Conservation (phyloP, 2,329 filamentous ascomycete genomes). For the Corynespora cassiicola region DNA sequence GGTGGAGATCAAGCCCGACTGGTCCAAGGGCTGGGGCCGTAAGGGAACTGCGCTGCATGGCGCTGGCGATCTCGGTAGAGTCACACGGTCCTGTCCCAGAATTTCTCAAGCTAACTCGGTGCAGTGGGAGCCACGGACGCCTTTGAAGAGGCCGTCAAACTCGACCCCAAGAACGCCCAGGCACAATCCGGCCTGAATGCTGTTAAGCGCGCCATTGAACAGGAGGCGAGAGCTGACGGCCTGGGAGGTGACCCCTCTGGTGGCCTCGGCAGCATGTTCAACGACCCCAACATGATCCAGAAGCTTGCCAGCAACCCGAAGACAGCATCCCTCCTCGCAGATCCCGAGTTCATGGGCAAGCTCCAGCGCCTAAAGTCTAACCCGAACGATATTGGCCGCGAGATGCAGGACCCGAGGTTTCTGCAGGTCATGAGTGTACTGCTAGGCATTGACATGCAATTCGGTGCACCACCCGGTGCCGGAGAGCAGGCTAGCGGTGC, state of each 20-base stretch:
- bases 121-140: slow-evolving; percentile 81
- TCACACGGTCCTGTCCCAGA: neutral
- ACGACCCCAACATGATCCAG: slow-evolving; percentile 84
- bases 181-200: slow-evolving; percentile 86
- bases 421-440: slow-evolving; percentile 92
- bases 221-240: slow-evolving; percentile 70
- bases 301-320: slow-evolving; percentile 96
- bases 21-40: slow-evolving; percentile 94
- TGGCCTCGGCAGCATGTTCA: slow-evolving; percentile 92
- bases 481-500: slow-evolving; percentile 46
- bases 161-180: slow-evolving; percentile 89
- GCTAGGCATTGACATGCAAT: slow-evolving; percentile 90
- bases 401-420: slow-evolving; percentile 90
- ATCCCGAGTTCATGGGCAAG: slow-evolving; percentile 89
- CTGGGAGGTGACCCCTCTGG: slow-evolving; percentile 70
- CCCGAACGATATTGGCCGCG: slow-evolving; percentile 76
- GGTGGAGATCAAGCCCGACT: slow-evolving; percentile 93
- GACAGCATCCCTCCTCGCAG: slow-evolving; percentile 80
- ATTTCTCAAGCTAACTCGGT: slow-evolving; percentile 19
- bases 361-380: slow-evolving; percentile 82
- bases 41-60: slow-evolving; percentile 93
- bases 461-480: slow-evolving; percentile 61
- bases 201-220: slow-evolving; percentile 87
- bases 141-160: slow-evolving; percentile 92
- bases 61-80: slow-evolving; percentile 75